A percentile compares a stretch with the other conserved stretches of the same genome.
Evolutionary conservation across 2,329 filamentous ascomycete genomes (phyloP).

Genomic region (Phialocephala subalpina): DNA sequence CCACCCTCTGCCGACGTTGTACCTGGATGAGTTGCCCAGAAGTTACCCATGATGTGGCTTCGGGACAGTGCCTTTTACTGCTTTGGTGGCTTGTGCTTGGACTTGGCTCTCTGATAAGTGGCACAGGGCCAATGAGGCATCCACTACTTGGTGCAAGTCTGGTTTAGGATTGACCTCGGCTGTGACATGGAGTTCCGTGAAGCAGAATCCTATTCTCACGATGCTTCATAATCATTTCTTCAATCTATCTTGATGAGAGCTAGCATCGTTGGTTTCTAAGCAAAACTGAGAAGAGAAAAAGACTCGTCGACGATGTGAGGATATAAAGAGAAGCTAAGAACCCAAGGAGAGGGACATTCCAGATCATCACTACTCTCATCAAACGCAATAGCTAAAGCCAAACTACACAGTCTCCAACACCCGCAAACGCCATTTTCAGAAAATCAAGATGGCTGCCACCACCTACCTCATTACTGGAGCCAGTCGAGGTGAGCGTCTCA

Average conservation of each 20-base stretch:
- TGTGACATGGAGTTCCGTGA: not conserved
- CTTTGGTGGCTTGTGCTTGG: not conserved
- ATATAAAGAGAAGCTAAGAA: not conserved
- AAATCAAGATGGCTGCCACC: constrained; percentile 9
- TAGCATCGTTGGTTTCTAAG: not conserved
- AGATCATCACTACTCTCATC: not conserved
- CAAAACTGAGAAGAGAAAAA: not conserved
- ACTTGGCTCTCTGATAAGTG: not conserved
- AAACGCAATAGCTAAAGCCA: not conserved
- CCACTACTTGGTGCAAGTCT: not conserved
- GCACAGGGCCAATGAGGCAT: not conserved
- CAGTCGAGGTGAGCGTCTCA: constrained; percentile 34
- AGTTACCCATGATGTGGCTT: not conserved
- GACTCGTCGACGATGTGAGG: not conserved
- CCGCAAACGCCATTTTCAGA: no score
- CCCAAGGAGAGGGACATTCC: not conserved
- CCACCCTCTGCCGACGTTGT: not conserved
- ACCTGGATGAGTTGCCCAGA: not conserved
- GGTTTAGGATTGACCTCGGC: not conserved
- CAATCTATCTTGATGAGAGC: not conserved
- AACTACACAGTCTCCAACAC: no score
- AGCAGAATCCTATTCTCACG: not conserved
- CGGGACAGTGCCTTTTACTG: not conserved
- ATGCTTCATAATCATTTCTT: not conserved
- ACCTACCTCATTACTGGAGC: constrained; percentile 41